Evolutionary conservation across 176 grass and related monocot genomes (phyloP).

Genomic region (Poa annua): DNA sequence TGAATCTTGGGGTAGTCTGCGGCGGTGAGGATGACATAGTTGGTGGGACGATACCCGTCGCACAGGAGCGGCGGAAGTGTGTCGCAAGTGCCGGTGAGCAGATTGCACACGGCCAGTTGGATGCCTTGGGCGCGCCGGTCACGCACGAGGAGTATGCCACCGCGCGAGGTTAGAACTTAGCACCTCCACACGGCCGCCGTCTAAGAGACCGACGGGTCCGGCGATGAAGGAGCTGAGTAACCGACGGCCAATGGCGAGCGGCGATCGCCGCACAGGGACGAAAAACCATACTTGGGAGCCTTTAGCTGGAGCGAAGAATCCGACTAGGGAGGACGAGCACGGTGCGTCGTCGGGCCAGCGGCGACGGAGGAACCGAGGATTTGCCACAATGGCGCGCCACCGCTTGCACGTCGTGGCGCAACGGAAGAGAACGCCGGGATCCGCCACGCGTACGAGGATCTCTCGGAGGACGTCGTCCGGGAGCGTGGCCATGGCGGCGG

Average conservation of each 20-base stretch:
- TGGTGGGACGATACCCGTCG: not conserved
- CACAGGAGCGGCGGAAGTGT: not conserved
- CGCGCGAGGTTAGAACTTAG: no score
- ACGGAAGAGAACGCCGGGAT: not conserved
- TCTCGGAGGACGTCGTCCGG: not conserved
- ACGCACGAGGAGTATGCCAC: not conserved
- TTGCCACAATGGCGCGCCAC: not conserved
- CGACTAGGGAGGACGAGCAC: not conserved
- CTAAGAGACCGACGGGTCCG: not conserved
- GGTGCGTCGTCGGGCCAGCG: not conserved
- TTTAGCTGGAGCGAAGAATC: not conserved
- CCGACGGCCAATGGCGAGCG: not conserved
- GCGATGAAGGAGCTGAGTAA: not conserved
- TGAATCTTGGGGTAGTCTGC: not conserved
- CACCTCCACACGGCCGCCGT: no score
- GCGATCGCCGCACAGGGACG: not conserved
- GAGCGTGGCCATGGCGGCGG: not conserved
- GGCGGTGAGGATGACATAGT: not conserved
- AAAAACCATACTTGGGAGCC: rapidly evolving
- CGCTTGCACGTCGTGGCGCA: not conserved
- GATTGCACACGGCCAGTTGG: not conserved
- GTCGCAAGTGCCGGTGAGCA: not conserved
- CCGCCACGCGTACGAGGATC: not conserved
- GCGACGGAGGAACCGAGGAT: not conserved
- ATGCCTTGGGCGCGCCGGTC: not conserved